These are phyloP conservation scores for Ganoderma sinense DNA, from an alignment of 1,284 basidiomycete genomes.

Conservation along the genomic window DNA sequence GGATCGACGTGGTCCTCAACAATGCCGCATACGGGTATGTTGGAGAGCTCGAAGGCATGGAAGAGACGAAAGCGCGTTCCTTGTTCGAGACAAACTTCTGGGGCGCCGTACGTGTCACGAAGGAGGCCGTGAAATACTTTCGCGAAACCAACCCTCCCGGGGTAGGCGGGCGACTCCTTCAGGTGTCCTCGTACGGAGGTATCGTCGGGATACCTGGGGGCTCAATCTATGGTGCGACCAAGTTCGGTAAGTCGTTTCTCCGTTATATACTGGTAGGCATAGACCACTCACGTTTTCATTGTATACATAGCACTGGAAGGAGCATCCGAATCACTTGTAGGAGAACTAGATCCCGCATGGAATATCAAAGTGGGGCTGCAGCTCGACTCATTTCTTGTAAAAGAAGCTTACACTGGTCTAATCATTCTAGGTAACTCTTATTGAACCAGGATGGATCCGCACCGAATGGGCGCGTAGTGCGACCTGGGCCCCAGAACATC, in stretches of 20 bases:
- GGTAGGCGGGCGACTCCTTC: conserved; percentile 42
- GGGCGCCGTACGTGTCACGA: conserved; percentile 43
- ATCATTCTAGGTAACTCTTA: conserved; percentile 9
- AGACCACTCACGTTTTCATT: not conserved
- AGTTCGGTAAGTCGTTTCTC: conserved; percentile 32
- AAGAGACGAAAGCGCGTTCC: no score
- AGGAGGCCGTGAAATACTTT: conserved; percentile 44
- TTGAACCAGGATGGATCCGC: conserved; percentile 19
- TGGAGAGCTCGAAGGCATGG: conserved; percentile 48
- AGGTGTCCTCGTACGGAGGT: conserved; percentile 39
- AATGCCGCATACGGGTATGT: conserved; percentile 45
- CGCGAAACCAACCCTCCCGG: conserved; percentile 45
- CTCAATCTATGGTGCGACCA: conserved; percentile 42
- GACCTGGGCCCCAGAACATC: conserved; percentile 16
- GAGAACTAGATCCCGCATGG: conserved; percentile 48
- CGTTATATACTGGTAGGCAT: no score
- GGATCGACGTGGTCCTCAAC: conserved; percentile 53
- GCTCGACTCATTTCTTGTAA: no score
- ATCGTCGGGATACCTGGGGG: conserved; percentile 32
- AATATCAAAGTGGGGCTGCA: conserved; percentile 49
- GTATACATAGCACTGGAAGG: conserved; percentile 35
- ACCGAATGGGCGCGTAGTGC: conserved; percentile 4
- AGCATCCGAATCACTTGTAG: conserved; percentile 38
- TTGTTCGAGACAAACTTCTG: conserved; percentile 49
- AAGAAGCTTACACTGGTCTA: no score